Percentiles rank a stretch among this genome's conserved stretches.
These are phyloP conservation scores for Suillus americanus DNA, from an alignment of 768 basidiomycete genomes.

Conservation along the genomic window DNA sequence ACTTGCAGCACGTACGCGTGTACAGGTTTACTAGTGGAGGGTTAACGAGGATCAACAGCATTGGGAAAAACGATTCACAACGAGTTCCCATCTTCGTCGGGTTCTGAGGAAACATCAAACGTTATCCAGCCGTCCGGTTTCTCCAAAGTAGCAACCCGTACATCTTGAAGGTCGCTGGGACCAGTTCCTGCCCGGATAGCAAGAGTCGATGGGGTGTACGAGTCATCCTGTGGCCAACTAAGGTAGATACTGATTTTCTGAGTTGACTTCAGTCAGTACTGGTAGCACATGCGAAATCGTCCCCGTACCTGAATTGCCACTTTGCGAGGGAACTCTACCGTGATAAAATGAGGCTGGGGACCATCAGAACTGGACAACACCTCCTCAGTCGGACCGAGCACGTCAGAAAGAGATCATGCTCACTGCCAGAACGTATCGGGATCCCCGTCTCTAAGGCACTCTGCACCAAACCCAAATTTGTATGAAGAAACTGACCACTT, in stretches of 20 bases:
- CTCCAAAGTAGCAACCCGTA: slow-evolving; percentile 78
- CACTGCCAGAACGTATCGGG: slow-evolving; percentile 98
- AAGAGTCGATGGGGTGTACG: slow-evolving; percentile 92
- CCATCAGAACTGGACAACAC: slow-evolving; percentile 72
- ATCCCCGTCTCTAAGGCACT: slow-evolving; percentile 86
- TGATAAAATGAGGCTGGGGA: slow-evolving; percentile 95
- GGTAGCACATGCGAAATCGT: slow-evolving; percentile 1
- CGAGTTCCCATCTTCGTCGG: slow-evolving; percentile 75
- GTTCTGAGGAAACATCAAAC: slow-evolving; percentile 79
- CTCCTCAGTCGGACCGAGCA: background rate
- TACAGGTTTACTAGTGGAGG: slow-evolving; percentile 67
- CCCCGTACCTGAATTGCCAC: slow-evolving; percentile 79
- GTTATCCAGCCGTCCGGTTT: slow-evolving; percentile 96
- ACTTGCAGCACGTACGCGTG: slow-evolving; percentile 90
- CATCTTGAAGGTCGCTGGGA: slow-evolving; percentile 89
- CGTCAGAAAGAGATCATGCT: slow-evolving; percentile 31
- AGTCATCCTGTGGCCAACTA: slow-evolving; percentile 84
- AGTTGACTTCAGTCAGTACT: background rate
- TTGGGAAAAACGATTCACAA: slow-evolving; percentile 50
- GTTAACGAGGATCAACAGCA: background rate
- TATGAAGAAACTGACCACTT: slow-evolving; percentile 96
- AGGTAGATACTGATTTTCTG: slow-evolving; percentile 89
- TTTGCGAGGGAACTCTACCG: slow-evolving; percentile 88
- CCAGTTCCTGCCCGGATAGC: slow-evolving; percentile 92
- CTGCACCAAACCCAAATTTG: slow-evolving; percentile 95